Base-by-base conservation (phyloP, 2,329 filamentous ascomycete species). In the Fusarium ramigenum region DNA sequence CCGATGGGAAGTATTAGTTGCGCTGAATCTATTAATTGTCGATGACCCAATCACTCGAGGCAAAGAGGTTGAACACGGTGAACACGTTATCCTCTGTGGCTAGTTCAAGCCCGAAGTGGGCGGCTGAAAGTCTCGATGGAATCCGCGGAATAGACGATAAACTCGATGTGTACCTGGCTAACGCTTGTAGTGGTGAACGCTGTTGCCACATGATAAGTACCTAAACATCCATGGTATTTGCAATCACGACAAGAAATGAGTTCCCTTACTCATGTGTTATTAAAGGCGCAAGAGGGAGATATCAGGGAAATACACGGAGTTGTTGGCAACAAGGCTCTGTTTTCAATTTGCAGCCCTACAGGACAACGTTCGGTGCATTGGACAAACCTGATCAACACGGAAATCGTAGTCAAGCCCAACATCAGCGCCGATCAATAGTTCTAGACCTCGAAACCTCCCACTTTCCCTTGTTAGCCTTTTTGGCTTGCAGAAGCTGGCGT, bases 381-480 rank as follows among this genome's bases (percentile, higher is more conserved):
- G 52, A 19, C 46, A 53, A 49, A 39, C 25, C 42, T 39, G 66
- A 60, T 54, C 52, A 65, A 39, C 53, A 69, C 40, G 23, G 32
- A 69, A 50, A 61, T 70, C 40, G 54, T 47, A 54, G 37, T 28
- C 19, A 49, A 49, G 40, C 47, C 42, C 46, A 59, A 60, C 59
- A 58, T 58, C 56, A 60, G 43, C n/a, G 72, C 40, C 64, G 72
- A 74, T 75, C 72, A 57, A 73, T 63, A 44, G 69, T 74, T 74
- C 72, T 74, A 75, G 72, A 73, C 70, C 56, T 63, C 16, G 14
- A 25, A 25, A 44, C 43, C 42, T 64, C 28, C 32, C n/a, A 30
- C 66, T 50, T 53, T 46, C 39, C 60, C 58, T 56, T 56, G 28
- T 42, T 25, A 60, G 63, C 30, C 19, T 50, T 37, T 62, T 37